phyloP scores from a whole-genome alignment of 257 asterid species.

The Apocynum venetum region DNA sequence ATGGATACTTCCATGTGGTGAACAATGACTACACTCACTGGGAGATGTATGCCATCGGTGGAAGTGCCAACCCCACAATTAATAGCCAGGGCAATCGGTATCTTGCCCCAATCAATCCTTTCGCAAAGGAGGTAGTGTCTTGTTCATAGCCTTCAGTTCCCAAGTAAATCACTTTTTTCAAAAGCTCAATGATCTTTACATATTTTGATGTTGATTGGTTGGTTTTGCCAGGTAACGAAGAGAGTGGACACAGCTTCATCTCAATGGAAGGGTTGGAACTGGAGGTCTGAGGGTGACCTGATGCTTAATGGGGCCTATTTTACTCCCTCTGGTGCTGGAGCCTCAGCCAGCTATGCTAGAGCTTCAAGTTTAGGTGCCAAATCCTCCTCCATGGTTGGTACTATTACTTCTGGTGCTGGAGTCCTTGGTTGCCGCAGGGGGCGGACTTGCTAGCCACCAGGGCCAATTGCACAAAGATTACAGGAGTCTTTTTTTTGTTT shows the following conservation, averaged over 20 bases:
- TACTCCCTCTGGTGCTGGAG: constrained; percentile 91
- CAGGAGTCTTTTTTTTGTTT: constrained; percentile 18
- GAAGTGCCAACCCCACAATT: constrained; percentile 86
- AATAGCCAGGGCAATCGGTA: constrained; percentile 92
- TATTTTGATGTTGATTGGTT: constrained; percentile 1
- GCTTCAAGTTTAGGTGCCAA: constrained; percentile 98
- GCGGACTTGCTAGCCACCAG: constrained; percentile 51
- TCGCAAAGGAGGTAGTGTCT: constrained; percentile 72
- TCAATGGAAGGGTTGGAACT: constrained; percentile 86
- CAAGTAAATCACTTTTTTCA: not conserved
- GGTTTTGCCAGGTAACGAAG: constrained; percentile 67
- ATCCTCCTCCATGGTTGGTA: constrained; percentile 74
- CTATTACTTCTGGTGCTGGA: constrained; percentile 79
- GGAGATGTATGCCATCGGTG: constrained; percentile 98
- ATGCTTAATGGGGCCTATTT: constrained; percentile 93
- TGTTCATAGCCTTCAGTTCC: constrained; percentile 2
- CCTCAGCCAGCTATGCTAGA: constrained; percentile 86
- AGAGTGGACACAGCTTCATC: constrained; percentile 63
- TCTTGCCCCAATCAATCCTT: constrained; percentile 68
- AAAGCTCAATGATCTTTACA: not conserved
- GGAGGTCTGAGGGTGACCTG: constrained; percentile 93
- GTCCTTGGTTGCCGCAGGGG: constrained; percentile 75
- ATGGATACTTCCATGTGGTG: constrained; percentile 92
- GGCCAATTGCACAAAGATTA: constrained; percentile 15
- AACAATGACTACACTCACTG: constrained; percentile 96